Conservation (phyloP, 768 basidiomycete species). For the Candolleomyces aberdarensis region DNA sequence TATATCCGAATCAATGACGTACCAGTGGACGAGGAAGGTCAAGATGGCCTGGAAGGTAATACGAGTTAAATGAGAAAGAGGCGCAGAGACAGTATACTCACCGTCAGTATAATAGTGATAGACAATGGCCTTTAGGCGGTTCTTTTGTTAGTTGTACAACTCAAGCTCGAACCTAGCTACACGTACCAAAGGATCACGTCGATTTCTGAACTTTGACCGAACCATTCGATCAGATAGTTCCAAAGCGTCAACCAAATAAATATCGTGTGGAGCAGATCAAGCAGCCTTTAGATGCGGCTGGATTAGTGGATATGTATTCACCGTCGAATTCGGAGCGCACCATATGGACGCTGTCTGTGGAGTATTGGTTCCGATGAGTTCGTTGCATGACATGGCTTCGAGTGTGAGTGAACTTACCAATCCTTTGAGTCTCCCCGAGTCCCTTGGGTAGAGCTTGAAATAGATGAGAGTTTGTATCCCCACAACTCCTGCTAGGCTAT, state of each 20-base stretch:
- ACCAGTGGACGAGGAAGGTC: conserved; percentile 28
- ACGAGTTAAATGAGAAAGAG: neutral
- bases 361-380: neutral
- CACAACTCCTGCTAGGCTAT: conserved; percentile 27
- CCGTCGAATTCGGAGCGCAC: conserved; percentile 17
- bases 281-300: conserved; percentile 20
- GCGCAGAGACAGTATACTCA: neutral
- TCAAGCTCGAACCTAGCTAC: no score
- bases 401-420: conserved; percentile 20
- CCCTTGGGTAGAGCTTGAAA: conserved; percentile 29
- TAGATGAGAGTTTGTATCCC: conserved; percentile 30
- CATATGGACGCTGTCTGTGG: conserved; percentile 29
- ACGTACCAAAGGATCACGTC: conserved; percentile 32
- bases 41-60: conserved; percentile 19
- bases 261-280: conserved; percentile 35
- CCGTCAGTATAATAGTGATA: neutral
- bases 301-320: neutral
- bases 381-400: neutral
- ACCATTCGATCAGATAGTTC: conserved; percentile 34
- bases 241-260: conserved; percentile 38
- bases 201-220: conserved; percentile 22
- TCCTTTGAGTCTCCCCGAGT: conserved; percentile 19
- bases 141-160: no score
- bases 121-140: neutral
- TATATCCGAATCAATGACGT: conserved; percentile 3